Evolutionary conservation across 139 green algal genomes (phyloP), one percentile per base, ranked within the genome.

Genomic region (Monoraphidium neglectum): DNA sequence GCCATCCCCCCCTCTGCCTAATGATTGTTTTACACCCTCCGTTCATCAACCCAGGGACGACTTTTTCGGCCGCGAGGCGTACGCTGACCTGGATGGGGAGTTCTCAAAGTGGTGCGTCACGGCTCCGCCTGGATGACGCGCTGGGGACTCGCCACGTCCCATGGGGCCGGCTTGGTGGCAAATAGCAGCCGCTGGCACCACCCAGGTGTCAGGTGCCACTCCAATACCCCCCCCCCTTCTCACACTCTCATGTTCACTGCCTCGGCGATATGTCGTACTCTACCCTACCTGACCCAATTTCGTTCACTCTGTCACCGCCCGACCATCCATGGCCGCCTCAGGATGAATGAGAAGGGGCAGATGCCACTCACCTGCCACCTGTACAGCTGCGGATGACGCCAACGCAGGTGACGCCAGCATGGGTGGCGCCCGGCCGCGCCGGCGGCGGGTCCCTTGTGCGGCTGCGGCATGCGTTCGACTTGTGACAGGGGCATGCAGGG

Each of bases 331-430:
- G n/a, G n/a, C n/a, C n/a, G n/a, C n/a, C n/a, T n/a, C n/a, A n/a
- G n/a, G n/a, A 72, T 79, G 73, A 73, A 51, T 36, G 73, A 79
- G 4, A 79, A 79, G 51, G 37, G 72, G 49, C 73, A 73, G 47
- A 63, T 79, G 63, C 73, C 72, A 62, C 73, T 79, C 12, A 59
- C 62, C 1, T 79, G 73, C 73, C 73, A 79, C 63, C 73, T 79
- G 12, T 79, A 79, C 63, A 33, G 49, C 63, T 79, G 73, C 63
- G 26, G 33, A 24, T 77, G 68, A 74, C 30, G 30, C 65, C 33
- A 24, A 8, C 57, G 57, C 57, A 64, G 13, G 21, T n/a, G n/a
- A n/a, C 26, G 57, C 57, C 24, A 12, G 57, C 32, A 8, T 24
- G 13, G 13, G 47, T 15, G 16, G 47, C 47, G 47, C 47, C 47